Conservation (phyloP, 202 grass and related monocot species). For the Hordeum pubiflorum region DNA sequence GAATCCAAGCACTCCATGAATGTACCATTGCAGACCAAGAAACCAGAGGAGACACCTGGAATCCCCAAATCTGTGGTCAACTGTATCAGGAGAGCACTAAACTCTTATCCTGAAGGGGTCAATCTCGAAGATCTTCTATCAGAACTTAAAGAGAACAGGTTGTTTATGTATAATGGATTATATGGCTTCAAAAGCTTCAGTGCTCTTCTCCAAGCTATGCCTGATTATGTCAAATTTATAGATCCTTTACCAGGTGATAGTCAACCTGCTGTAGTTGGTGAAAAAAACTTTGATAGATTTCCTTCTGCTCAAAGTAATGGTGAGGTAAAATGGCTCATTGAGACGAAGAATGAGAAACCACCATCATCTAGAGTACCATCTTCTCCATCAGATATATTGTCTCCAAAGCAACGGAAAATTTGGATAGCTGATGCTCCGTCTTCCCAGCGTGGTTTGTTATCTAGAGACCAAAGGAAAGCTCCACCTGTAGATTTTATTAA, state of each 20-base stretch:
- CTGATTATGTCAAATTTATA: conserved; percentile 36
- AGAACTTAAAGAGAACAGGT: conserved; percentile 34
- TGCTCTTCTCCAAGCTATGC: conserved; percentile 45
- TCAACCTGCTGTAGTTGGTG: conserved; percentile 25
- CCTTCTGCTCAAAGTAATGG: conserved; percentile 30
- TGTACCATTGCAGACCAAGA: conserved; percentile 14
- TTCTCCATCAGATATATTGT: conserved; percentile 30
- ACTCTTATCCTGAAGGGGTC: conserved; percentile 48
- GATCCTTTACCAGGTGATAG: conserved; percentile 11
- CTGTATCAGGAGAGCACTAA: conserved; percentile 28
- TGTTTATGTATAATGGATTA: conserved; percentile 33
- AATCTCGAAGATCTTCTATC: conserved; percentile 10
- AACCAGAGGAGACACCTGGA: background rate
- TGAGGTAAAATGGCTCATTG: background rate
- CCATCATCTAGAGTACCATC: conserved; percentile 15
- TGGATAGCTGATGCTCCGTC: background rate
- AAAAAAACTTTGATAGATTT: background rate
- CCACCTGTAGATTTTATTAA: conserved; percentile 2
- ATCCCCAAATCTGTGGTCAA: conserved; percentile 40
- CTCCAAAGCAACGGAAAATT: conserved; percentile 7
- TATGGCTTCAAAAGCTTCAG: conserved; percentile 59
- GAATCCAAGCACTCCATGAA: conserved; percentile 36
- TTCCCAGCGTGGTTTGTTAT: background rate
- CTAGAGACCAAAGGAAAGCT: background rate
- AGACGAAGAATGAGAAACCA: conserved; percentile 17